phyloP scores from a whole-genome alignment of 257 asterid genomes.

The Coffea canephora region DNA sequence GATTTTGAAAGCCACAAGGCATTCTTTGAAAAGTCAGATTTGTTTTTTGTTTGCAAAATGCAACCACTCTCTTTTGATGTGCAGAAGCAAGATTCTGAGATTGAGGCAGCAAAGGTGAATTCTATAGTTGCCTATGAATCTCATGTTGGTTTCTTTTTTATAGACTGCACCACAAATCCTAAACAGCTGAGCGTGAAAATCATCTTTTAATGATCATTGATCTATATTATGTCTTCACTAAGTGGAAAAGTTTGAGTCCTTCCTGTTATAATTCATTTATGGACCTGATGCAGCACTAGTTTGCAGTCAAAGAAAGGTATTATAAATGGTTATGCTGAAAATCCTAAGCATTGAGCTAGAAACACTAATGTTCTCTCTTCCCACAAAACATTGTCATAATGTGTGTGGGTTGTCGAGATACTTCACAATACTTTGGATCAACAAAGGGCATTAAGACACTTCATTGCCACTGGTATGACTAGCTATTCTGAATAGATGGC shows the following conservation, averaged over 20 bases:
- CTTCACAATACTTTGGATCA: neutral
- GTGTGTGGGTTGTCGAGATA: no score
- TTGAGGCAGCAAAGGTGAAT: conserved; percentile 87
- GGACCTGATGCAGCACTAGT: no score
- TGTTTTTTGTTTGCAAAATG: conserved; percentile 80
- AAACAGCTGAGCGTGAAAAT: neutral
- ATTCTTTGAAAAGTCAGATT: conserved; percentile 74
- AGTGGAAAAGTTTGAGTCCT: neutral
- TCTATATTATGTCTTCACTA: neutral
- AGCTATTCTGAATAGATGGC: neutral
- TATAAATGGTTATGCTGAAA: neutral
- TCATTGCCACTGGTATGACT: neutral
- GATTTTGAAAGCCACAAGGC: conserved; percentile 49
- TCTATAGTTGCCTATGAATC: neutral
- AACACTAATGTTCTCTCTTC: neutral
- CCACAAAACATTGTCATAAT: neutral
- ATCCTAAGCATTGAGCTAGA: neutral
- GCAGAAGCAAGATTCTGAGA: conserved; percentile 64
- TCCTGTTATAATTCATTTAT: no score
- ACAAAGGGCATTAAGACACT: neutral
- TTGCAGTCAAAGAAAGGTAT: neutral
- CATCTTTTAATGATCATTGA: neutral
- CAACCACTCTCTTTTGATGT: conserved; percentile 68
- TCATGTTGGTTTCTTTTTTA: neutral
- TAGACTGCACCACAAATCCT: neutral